Evolutionary conservation across 1,284 basidiomycete genomes (phyloP), one percentile per base, ranked within the genome.

Genomic region (Caloboletus inedulis): DNA sequence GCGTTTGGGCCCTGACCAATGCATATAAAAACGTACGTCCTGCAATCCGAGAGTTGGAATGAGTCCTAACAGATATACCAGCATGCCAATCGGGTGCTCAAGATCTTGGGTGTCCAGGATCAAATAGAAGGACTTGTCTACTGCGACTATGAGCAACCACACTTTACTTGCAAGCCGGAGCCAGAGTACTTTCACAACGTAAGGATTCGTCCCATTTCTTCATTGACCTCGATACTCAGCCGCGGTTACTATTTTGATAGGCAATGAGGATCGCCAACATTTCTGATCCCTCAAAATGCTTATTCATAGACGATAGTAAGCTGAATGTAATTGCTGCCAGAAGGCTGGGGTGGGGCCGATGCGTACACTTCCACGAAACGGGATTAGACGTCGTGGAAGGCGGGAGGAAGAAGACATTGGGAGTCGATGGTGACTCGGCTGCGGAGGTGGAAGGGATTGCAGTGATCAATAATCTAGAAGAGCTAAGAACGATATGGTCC

Each of bases 151-250:
- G 71, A 76, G 8, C 62, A 81, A 35, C 75, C 79, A 14, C 68
- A 87, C 55, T 91, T 95, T 69, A 76, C 78, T 6, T 94, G 91
- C 74, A 95, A 95, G 64, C 92, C 92, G 9, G 89, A 94, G 59
- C 67, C 79, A 2, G 77, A 80, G 50, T 92, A 77, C 64, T 93
- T 87, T 61, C 64, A 74, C 39, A 72, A 80, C 66, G 89, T 88
- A 55, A 45, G 65, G 33, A 34, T 37, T 23, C 7, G n/a, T 21
- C 3, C 14, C 3, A 18, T 1, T 1, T 23, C 47, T 35, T n/a
- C 36, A 19, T 37, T 30, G 21, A 41, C 27, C 31, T 33, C 21
- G 25, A 40, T 47, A 42, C 47, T 65, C 46, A 40, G 25, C 16
- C 10, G 27, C 35, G 40, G 36, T 50, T n/a, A 46, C 33, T 30